Conservation (phyloP, 371 early-diverging fungal genomes). For the Apophysomyces sp. region DNA sequence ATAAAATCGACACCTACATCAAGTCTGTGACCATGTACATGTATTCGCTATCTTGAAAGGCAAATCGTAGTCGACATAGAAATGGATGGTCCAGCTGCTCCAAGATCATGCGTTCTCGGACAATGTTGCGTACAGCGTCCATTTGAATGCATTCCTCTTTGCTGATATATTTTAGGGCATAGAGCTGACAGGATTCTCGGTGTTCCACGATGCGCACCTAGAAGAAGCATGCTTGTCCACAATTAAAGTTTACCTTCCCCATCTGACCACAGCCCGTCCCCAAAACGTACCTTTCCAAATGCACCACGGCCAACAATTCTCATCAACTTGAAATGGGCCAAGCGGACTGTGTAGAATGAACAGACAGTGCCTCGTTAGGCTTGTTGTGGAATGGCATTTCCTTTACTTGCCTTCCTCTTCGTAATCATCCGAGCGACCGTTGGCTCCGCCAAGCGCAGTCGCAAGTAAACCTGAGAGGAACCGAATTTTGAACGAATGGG, state of each 20-base stretch:
- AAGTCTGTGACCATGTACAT: constrained; percentile 89
- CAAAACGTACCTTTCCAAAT: constrained; percentile 69
- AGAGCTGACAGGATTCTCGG: constrained; percentile 60
- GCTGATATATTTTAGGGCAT: constrained; percentile 83
- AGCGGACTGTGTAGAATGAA: constrained; percentile 35
- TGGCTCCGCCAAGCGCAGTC: constrained; percentile 39
- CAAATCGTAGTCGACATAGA: constrained; percentile 77
- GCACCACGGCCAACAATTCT: constrained; percentile 73
- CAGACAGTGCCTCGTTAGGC: background rate
- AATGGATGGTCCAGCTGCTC: constrained; percentile 80
- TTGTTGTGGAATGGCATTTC: background rate
- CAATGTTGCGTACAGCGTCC: constrained; percentile 75
- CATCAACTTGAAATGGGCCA: constrained; percentile 69
- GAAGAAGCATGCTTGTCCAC: constrained; percentile 6
- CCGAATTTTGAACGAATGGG: constrained; percentile 33
- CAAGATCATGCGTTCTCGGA: constrained; percentile 79
- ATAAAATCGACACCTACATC: constrained; percentile 54
- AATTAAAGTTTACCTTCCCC: constrained; percentile 8
- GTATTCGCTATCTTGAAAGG: constrained; percentile 82
- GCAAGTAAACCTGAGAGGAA: constrained; percentile 49
- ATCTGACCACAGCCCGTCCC: background rate
- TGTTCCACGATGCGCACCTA: constrained; percentile 80
- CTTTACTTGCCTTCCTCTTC: constrained; percentile 28
- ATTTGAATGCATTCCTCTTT: constrained; percentile 78
- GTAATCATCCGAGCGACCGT: constrained; percentile 18